Evolutionary conservation across 2,329 filamentous ascomycete genomes (phyloP).

Genomic region (Fonsecaea pedrosoi): DNA sequence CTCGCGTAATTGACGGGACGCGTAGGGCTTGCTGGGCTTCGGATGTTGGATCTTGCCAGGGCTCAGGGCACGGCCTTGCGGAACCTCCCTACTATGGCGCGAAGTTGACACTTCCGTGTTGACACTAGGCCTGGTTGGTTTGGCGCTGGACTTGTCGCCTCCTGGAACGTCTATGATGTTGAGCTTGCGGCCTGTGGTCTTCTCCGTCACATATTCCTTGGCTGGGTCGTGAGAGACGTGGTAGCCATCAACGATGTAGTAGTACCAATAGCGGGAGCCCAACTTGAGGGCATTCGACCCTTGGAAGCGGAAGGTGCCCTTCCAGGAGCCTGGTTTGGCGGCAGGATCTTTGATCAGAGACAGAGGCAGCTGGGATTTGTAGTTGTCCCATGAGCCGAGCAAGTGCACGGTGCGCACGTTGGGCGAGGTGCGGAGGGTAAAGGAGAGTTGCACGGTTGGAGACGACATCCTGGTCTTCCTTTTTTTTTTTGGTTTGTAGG

Average conservation of each 20-base stretch:
- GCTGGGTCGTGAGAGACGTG: constrained; percentile 96
- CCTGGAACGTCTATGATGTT: constrained; percentile 95
- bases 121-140: constrained; percentile 51
- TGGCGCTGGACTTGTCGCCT: constrained; percentile 47
- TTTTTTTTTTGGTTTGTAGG: constrained; percentile 9
- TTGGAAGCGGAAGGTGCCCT: constrained; percentile 96
- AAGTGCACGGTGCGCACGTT: constrained; percentile 98
- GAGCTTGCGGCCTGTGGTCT: constrained; percentile 93
- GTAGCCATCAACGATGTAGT: constrained; percentile 99
- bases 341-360: constrained; percentile 74
- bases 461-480: constrained; percentile 36
- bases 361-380: constrained; percentile 90
- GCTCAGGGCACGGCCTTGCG: constrained; percentile 87
- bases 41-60: constrained; percentile 89
- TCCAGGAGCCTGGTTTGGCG: constrained; percentile 89
- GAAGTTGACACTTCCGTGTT: constrained; percentile 53
- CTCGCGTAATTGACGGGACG: constrained; percentile 85
- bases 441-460: constrained; percentile 87
- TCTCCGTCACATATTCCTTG: constrained; percentile 86
- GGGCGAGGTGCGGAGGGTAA: constrained; percentile 92
- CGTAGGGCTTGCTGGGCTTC: constrained; percentile 85
- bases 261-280: constrained; percentile 98
- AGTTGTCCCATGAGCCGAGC: constrained; percentile 98
- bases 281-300: constrained; percentile 77
- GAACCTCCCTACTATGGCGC: constrained; percentile 66